These are phyloP conservation scores for Sugiyamaella castrensis DNA, from an alignment of 1,139 yeast genomes.

Conservation along the genomic window DNA sequence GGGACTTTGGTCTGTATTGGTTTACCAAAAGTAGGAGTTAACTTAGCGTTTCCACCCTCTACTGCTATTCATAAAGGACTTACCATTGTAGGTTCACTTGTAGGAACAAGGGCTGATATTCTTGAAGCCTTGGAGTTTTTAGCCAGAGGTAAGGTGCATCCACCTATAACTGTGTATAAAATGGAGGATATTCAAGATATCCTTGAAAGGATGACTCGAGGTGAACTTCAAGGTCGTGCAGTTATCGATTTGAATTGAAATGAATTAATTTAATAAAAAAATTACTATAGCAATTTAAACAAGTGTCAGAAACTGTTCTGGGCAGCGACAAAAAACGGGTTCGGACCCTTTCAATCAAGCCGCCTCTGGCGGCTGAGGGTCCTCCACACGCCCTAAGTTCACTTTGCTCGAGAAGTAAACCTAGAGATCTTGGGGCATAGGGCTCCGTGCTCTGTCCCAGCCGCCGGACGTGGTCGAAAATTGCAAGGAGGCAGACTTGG, in stretches of 20 bases:
- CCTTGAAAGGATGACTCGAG: constrained; percentile 60
- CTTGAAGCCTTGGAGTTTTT: constrained; percentile 69
- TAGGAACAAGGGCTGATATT: constrained; percentile 69
- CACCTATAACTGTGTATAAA: constrained; percentile 61
- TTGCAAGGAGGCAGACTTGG: no score
- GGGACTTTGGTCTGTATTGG: constrained; percentile 75
- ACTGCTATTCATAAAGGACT: constrained; percentile 56
- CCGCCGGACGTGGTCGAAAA: no score
- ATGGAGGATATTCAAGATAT: constrained; percentile 54
- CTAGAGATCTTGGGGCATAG: no score
- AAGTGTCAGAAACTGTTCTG: no score
- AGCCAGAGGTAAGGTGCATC: constrained; percentile 56
- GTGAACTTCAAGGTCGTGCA: constrained; percentile 64
- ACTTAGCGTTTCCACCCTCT: constrained; percentile 49
- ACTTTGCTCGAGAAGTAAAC: no score
- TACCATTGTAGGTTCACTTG: constrained; percentile 61
- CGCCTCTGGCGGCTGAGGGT: no score
- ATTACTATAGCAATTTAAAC: no score
- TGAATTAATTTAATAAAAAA: no score
- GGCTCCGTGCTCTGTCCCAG: no score
- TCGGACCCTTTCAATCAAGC: no score
- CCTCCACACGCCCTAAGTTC: no score
- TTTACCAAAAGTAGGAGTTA: constrained; percentile 62
- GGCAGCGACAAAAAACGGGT: no score
- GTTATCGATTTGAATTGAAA: constrained; percentile 45